Conservation (phyloP, 2,329 filamentous ascomycete species). For the Aspergillus persii region DNA sequence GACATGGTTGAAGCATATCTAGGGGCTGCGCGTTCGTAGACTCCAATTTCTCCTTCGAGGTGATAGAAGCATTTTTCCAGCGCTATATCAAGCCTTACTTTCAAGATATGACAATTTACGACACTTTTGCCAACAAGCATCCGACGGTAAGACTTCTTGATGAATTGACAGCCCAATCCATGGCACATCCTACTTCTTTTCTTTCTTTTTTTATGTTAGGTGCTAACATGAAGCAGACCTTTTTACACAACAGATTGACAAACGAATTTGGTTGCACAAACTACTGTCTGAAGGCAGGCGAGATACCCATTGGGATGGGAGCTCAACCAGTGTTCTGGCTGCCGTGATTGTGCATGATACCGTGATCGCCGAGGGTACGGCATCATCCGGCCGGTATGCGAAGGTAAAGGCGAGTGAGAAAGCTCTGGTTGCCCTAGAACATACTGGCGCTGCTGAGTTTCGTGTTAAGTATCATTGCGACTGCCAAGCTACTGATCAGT, state of each 20-base stretch:
- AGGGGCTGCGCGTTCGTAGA: slow-evolving; percentile 92
- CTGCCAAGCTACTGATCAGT: slow-evolving; percentile 46
- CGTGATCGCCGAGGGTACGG: slow-evolving; percentile 61
- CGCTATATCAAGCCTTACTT: slow-evolving; percentile 74
- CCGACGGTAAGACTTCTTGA: slow-evolving; percentile 55
- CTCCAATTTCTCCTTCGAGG: slow-evolving; percentile 70
- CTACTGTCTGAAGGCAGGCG: slow-evolving; percentile 49
- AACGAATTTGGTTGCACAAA: slow-evolving; percentile 64
- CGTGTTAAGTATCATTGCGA: slow-evolving; percentile 60
- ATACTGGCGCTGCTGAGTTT: slow-evolving; percentile 58
- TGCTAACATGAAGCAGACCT: slow-evolving; percentile 49
- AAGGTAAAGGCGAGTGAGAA: slow-evolving; percentile 56
- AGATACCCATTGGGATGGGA: slow-evolving; percentile 48
- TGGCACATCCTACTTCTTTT: not conserved
- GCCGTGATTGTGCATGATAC: slow-evolving; percentile 73
- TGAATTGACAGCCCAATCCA: not conserved
- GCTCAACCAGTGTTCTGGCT: slow-evolving; percentile 53
- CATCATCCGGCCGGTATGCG: slow-evolving; percentile 68
- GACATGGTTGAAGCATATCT: slow-evolving; percentile 88
- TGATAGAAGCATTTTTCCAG: slow-evolving; percentile 76
- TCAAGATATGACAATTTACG: slow-evolving; percentile 80
- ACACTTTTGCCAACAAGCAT: slow-evolving; percentile 81
- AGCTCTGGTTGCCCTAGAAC: slow-evolving; percentile 45
- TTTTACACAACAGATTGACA: slow-evolving; percentile 63
- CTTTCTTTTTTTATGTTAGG: not conserved